These are phyloP conservation scores for Isoetes engelmannii DNA, from an alignment of 83 land plant species.

Conservation along the genomic window DNA sequence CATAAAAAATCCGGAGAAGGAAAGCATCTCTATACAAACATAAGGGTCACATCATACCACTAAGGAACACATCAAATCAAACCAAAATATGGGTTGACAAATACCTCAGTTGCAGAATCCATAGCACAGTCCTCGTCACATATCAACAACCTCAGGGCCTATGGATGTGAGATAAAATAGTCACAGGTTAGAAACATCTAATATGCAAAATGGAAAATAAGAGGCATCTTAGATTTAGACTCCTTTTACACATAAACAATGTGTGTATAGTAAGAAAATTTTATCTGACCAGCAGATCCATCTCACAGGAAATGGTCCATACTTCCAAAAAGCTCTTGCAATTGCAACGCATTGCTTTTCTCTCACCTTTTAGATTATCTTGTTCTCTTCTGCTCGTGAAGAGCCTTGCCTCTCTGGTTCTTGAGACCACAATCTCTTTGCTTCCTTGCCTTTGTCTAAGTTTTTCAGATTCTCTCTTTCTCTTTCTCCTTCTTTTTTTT, in stretches of 20 bases:
- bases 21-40: too few relatives aligned
- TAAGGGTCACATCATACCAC: too few relatives aligned
- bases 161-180: neutral
- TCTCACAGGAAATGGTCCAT: conserved; percentile 12
- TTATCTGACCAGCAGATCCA: neutral
- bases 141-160: conserved; percentile 33
- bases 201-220: neutral
- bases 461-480: too few relatives aligned
- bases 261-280: neutral
- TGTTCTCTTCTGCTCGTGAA: too few relatives aligned
- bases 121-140: conserved; percentile 49
- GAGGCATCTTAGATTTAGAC: neutral
- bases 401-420: too few relatives aligned
- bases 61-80: too few relatives aligned
- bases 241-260: neutral
- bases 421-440: too few relatives aligned
- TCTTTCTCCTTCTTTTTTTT: too few relatives aligned
- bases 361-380: neutral
- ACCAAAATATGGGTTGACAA: neutral
- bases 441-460: too few relatives aligned
- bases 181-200: neutral
- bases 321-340: conserved; percentile 36
- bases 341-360: conserved; percentile 45
- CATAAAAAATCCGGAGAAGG: too few relatives aligned
- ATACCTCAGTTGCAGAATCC: conserved; percentile 41